Evolutionary conservation across 2,329 filamentous ascomycete genomes (phyloP).

Genomic region (Alternaria postmessia): DNA sequence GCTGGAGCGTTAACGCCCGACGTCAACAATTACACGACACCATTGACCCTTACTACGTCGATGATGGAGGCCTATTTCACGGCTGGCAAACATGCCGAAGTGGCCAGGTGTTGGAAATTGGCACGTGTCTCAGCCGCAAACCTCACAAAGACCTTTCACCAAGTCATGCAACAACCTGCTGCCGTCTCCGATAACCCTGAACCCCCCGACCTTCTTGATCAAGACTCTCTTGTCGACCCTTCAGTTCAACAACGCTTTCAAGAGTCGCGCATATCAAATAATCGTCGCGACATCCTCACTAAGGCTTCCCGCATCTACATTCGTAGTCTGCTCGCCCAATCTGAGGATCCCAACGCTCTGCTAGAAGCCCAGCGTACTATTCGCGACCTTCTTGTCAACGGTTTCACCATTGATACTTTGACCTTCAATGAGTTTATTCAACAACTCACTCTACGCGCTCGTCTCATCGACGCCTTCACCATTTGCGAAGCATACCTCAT

Average conservation of each 20-base stretch:
- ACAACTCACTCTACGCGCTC: constrained; percentile 67
- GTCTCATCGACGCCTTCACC: constrained; percentile 72
- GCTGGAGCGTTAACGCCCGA: constrained; percentile 27
- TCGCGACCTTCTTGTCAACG: constrained; percentile 65
- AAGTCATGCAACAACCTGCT: constrained; percentile 46
- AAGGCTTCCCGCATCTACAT: constrained; percentile 62
- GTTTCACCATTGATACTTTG: constrained; percentile 76
- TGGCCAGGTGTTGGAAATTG: constrained; percentile 72
- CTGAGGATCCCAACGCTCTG: constrained; percentile 29
- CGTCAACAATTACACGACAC: constrained; percentile 25
- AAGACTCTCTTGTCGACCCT: constrained; percentile 32
- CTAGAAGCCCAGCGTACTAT: constrained; percentile 52
- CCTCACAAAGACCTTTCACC: constrained; percentile 43
- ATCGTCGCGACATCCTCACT: constrained; percentile 59
- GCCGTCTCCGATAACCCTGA: constrained; percentile 15
- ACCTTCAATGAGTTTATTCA: constrained; percentile 85
- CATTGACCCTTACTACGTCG: constrained; percentile 56
- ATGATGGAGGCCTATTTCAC: constrained; percentile 73
- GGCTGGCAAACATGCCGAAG: constrained; percentile 65
- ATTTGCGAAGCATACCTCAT: constrained; percentile 82
- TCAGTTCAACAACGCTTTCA: constrained; percentile 26
- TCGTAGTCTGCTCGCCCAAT: constrained; percentile 61
- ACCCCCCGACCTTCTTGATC: background rate
- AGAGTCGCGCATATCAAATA: constrained; percentile 34
- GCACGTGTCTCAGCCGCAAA: constrained; percentile 63